phyloP scores from a whole-genome alignment of 345 rosid genomes.

The Geranium rotundifolium region DNA sequence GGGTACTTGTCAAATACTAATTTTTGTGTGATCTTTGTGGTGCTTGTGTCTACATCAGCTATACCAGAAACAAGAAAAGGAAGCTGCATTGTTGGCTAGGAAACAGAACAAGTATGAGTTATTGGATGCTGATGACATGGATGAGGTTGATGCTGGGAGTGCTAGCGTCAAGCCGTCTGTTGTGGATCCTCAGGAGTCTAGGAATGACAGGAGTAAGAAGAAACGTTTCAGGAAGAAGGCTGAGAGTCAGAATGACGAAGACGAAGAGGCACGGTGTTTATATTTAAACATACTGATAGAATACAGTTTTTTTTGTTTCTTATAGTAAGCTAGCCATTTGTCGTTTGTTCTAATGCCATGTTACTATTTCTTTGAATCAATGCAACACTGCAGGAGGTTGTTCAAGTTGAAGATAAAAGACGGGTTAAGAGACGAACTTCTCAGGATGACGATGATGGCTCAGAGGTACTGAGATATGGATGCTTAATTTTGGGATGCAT shows the following conservation, averaged over 20 bases:
- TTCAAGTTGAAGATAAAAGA: constrained; percentile 33
- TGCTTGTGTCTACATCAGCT: constrained; percentile 22
- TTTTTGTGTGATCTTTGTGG: no score
- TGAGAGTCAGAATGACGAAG: constrained; percentile 58
- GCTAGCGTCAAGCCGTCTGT: constrained; percentile 22
- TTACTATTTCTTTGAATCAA: constrained; percentile 2
- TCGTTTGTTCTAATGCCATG: constrained; percentile 4
- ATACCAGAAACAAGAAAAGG: constrained; percentile 76
- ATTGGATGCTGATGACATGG: constrained; percentile 65
- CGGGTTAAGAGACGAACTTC: constrained; percentile 44
- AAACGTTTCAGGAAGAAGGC: constrained; percentile 83
- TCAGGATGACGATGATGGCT: constrained; percentile 49
- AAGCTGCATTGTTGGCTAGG: constrained; percentile 67
- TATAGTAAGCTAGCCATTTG: constrained; percentile 12
- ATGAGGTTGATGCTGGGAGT: constrained; percentile 21
- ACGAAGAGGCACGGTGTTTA: constrained; percentile 38
- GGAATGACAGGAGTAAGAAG: constrained; percentile 32
- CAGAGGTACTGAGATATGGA: constrained; percentile 46
- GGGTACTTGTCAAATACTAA: no score
- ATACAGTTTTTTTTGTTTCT: constrained; percentile 8
- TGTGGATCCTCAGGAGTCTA: constrained; percentile 23
- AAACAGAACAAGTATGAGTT: constrained; percentile 59
- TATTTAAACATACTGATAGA: constrained; percentile 4
- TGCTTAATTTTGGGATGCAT: constrained; percentile 3
- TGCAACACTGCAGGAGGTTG: constrained; percentile 36